phyloP scores from a whole-genome alignment of 495 filamentous ascomycete species.

The Hyaloscypha finlandica region DNA sequence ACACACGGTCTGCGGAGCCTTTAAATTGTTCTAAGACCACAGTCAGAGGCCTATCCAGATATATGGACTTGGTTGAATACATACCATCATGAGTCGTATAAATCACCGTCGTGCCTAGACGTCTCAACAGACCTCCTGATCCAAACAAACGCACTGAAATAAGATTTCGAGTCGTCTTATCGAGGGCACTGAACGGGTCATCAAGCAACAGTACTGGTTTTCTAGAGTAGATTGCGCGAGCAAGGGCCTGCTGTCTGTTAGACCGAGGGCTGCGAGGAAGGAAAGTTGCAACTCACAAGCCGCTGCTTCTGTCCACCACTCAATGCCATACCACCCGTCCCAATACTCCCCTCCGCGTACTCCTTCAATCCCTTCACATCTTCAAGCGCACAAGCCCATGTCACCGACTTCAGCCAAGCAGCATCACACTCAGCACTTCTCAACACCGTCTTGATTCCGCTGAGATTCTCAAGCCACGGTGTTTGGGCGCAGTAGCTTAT shows the following conservation, averaged over 20 bases:
- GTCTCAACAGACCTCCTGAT: neutral
- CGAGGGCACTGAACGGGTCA: neutral
- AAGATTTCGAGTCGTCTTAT: neutral
- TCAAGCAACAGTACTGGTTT: constrained; percentile 37
- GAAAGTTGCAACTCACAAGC: constrained; percentile 33
- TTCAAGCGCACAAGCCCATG: constrained; percentile 35
- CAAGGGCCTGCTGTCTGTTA: neutral
- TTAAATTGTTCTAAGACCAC: neutral
- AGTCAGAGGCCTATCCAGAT: no score
- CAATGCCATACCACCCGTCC: constrained; percentile 57
- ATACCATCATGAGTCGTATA: neutral
- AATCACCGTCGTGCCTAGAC: neutral
- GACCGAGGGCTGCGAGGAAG: neutral
- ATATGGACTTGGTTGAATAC: neutral
- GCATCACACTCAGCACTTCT: constrained; percentile 35
- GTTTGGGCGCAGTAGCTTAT: constrained; percentile 36
- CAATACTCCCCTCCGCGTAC: constrained; percentile 52
- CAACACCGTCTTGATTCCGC: constrained; percentile 26
- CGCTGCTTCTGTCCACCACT: constrained; percentile 60
- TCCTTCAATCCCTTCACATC: constrained; percentile 46
- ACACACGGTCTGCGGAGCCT: neutral
- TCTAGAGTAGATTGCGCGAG: neutral
- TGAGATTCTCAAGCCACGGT: constrained; percentile 38
- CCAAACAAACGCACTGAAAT: neutral
- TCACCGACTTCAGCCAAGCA: constrained; percentile 24